These are phyloP conservation scores for Clonostachys rosea DNA, from an alignment of 2,329 filamentous ascomycete species.

Conservation along the genomic window DNA sequence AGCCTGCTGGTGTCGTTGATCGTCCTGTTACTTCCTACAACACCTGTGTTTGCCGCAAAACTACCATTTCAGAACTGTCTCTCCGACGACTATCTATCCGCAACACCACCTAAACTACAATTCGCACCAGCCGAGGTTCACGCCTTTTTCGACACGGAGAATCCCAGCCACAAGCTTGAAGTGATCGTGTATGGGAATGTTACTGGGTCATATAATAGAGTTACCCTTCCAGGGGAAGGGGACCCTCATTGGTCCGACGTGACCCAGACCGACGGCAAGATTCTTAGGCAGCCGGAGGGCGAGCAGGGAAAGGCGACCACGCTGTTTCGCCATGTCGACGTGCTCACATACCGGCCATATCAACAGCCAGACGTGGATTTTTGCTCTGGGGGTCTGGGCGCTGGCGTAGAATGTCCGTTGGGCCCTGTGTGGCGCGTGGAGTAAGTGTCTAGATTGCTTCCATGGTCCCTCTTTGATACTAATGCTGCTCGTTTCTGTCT, in stretches of 20 bases:
- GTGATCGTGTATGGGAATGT: constrained; percentile 91
- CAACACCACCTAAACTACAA: constrained; percentile 61
- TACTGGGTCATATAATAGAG: constrained; percentile 59
- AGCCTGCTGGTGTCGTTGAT: constrained; percentile 24
- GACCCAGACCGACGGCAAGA: constrained; percentile 68
- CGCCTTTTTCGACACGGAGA: constrained; percentile 64
- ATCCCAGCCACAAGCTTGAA: constrained; percentile 60
- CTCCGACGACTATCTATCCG: constrained; percentile 50
- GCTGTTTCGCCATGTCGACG: constrained; percentile 64
- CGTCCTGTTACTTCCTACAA: constrained; percentile 27
- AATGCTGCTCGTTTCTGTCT: background rate
- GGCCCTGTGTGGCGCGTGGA: constrained; percentile 61
- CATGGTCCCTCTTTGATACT: background rate
- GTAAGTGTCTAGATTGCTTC: constrained; percentile 23
- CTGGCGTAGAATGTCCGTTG: constrained; percentile 59
- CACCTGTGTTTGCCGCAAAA: constrained; percentile 55
- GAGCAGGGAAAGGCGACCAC: constrained; percentile 62
- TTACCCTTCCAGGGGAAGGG: constrained; percentile 54
- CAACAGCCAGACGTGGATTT: constrained; percentile 56
- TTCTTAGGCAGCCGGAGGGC: constrained; percentile 55
- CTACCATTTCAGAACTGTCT: constrained; percentile 86
- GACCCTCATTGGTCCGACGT: constrained; percentile 59
- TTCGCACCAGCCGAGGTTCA: constrained; percentile 74
- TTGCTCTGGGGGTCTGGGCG: constrained; percentile 56
- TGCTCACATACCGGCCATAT: constrained; percentile 61